Conservation (phyloP, 164 flowering plant species). For the Dillenia suffruticosa region DNA sequence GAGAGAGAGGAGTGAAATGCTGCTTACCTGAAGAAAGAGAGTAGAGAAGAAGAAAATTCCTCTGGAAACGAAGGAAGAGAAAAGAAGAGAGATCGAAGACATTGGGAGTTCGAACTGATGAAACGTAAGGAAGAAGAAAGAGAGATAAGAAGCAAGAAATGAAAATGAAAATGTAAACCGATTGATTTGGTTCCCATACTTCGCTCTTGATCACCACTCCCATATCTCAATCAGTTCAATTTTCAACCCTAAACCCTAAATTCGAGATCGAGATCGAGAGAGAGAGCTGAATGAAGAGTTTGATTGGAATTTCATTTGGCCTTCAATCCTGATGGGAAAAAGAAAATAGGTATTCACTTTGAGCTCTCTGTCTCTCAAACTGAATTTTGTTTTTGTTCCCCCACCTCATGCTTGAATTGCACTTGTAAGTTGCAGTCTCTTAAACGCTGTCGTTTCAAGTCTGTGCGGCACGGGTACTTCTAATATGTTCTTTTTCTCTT, state of each 20-base stretch:
- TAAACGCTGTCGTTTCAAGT: no score
- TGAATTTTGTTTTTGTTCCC: no score
- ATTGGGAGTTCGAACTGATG: conserved; percentile 24
- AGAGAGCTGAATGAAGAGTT: neutral
- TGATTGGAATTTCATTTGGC: no score
- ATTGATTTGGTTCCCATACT: conserved; percentile 67
- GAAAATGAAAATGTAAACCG: conserved; percentile 47
- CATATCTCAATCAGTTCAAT: conserved; percentile 28
- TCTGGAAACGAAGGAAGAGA: conserved; percentile 53
- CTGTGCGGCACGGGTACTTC: no score
- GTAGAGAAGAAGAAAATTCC: conserved; percentile 52
- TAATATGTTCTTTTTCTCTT: no score
- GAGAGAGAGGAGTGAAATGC: neutral
- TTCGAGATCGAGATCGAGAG: neutral
- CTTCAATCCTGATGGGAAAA: no score
- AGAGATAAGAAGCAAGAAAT: conserved; percentile 46
- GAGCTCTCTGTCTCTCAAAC: no score
- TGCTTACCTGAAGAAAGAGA: conserved; percentile 64
- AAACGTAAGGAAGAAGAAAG: conserved; percentile 34
- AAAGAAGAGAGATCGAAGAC: conserved; percentile 34
- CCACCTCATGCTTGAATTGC: no score
- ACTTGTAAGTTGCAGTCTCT: no score
- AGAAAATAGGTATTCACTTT: no score
- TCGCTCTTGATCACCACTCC: conserved; percentile 67
- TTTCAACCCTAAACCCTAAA: conserved; percentile 15